Evolutionary conservation across 2,329 filamentous ascomycete genomes (phyloP).

Genomic region (Harringtonia lauricola): DNA sequence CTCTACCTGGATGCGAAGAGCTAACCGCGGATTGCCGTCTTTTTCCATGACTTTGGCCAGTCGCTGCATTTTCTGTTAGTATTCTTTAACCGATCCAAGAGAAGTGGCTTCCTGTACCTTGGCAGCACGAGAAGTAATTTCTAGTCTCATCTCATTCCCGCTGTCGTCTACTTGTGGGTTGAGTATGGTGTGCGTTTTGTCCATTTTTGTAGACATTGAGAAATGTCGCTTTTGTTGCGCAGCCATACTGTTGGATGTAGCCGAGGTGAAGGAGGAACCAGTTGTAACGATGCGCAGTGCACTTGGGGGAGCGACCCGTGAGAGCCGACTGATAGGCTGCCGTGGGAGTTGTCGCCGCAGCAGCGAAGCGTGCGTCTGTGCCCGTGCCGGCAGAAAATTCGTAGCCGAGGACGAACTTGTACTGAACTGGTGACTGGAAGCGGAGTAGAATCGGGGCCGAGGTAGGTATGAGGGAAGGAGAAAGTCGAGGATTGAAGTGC

Average conservation of each 20-base stretch:
- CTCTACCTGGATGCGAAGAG: slow-evolving; percentile 85
- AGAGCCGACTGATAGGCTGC: no score
- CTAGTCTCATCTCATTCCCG: slow-evolving; percentile 72
- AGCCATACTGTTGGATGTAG: background rate
- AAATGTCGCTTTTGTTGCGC: slow-evolving; percentile 17
- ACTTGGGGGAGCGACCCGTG: no score
- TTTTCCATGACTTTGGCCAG: slow-evolving; percentile 66
- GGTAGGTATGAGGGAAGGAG: slow-evolving; percentile 22
- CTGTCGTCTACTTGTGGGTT: slow-evolving; percentile 76
- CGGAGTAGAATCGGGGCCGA: background rate
- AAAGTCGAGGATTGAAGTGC: slow-evolving; percentile 26
- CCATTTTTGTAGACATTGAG: slow-evolving; percentile 22
- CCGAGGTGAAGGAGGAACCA: no score
- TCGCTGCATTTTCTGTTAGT: slow-evolving; percentile 32
- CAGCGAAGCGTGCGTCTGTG: no score
- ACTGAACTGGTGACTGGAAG: background rate
- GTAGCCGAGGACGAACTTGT: no score
- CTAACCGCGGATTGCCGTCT: slow-evolving; percentile 65
- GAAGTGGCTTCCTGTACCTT: slow-evolving; percentile 47
- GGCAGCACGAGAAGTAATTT: slow-evolving; percentile 74
- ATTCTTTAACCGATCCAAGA: background rate
- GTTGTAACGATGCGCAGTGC: no score
- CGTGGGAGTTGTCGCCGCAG: no score
- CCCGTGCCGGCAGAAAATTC: no score
- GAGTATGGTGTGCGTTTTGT: slow-evolving; percentile 37